Percentiles rank a stretch among this genome's conserved stretches.
phyloP scores from a whole-genome alignment of 2,329 filamentous ascomycete genomes.

The Cytospora mali region DNA sequence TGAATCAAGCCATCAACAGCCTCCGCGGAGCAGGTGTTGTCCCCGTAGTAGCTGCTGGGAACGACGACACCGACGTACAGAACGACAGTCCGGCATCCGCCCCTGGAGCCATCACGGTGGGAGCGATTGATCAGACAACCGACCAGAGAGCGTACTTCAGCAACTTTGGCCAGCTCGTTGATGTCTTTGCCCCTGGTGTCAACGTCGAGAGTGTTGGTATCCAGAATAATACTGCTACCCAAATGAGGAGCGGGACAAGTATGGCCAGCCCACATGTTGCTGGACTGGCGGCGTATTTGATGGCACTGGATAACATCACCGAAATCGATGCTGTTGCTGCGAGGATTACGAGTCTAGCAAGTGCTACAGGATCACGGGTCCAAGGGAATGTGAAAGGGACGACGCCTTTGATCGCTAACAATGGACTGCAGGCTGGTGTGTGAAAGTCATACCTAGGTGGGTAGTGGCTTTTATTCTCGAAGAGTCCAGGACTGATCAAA shows the following conservation, averaged over 20 bases:
- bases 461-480: too few relatives aligned
- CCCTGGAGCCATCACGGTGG: slow-evolving; percentile 60
- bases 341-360: slow-evolving; percentile 57
- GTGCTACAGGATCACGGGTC: slow-evolving; percentile 48
- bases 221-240: slow-evolving; percentile 47
- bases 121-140: slow-evolving; percentile 55
- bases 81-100: slow-evolving; percentile 58
- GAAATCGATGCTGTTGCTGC: slow-evolving; percentile 47
- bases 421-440: slow-evolving; percentile 41
- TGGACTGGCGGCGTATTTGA: slow-evolving; percentile 69
- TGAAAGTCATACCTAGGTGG: background rate
- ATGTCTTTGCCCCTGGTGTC: slow-evolving; percentile 60
- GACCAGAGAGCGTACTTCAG: slow-evolving; percentile 57
- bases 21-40: slow-evolving; percentile 55
- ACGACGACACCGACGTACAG: slow-evolving; percentile 55
- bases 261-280: slow-evolving; percentile 71
- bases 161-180: slow-evolving; percentile 59
- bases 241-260: slow-evolving; percentile 55
- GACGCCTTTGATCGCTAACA: slow-evolving; percentile 59
- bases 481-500: too few relatives aligned
- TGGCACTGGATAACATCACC: slow-evolving; percentile 56
- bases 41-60: slow-evolving; percentile 63
- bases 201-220: slow-evolving; percentile 57
- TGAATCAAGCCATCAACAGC: slow-evolving; percentile 58
- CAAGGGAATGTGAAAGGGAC: slow-evolving; percentile 47